These are phyloP conservation scores for Cenchrus fungigraminus DNA, from an alignment of 176 grass and related monocot genomes.

Conservation along the genomic window DNA sequence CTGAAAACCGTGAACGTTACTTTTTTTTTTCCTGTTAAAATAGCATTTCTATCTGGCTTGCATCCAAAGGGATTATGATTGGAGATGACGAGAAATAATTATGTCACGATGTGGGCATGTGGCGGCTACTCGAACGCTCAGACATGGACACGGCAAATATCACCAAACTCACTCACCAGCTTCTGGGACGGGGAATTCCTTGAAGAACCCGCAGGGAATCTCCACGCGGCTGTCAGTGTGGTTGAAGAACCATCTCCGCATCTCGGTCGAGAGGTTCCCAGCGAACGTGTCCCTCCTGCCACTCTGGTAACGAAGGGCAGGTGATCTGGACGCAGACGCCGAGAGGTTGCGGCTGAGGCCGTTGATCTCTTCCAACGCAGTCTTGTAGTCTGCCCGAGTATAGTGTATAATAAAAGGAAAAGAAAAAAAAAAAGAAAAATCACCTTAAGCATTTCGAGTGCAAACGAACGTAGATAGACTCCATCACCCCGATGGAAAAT, in stretches of 20 bases:
- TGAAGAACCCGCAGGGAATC: constrained; percentile 84
- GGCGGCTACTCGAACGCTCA: neutral
- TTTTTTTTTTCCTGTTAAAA: neutral
- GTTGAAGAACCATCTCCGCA: constrained; percentile 67
- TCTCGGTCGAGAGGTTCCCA: constrained; percentile 60
- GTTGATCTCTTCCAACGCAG: constrained; percentile 63
- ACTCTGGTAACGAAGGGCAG: constrained; percentile 52
- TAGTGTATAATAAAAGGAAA: too few relatives aligned
- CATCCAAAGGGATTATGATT: constrained; percentile 41
- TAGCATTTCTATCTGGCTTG: constrained; percentile 4
- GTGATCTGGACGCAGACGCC: neutral
- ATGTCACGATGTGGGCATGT: neutral
- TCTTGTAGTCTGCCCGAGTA: constrained; percentile 55
- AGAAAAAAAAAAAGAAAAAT: neutral
- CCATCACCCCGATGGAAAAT: too few relatives aligned
- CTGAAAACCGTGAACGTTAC: constrained; percentile 43
- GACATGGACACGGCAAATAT: neutral
- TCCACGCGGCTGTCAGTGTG: constrained; percentile 42
- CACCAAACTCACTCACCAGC: constrained; percentile 57
- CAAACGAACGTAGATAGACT: too few relatives aligned
- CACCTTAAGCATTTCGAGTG: neutral
- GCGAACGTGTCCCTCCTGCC: constrained; percentile 56
- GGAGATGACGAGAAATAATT: neutral
- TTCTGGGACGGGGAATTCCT: constrained; percentile 56
- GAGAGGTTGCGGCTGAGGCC: constrained; percentile 54